Conservation (phyloP, 768 basidiomycete genomes). For the Pisolithus albus region DNA sequence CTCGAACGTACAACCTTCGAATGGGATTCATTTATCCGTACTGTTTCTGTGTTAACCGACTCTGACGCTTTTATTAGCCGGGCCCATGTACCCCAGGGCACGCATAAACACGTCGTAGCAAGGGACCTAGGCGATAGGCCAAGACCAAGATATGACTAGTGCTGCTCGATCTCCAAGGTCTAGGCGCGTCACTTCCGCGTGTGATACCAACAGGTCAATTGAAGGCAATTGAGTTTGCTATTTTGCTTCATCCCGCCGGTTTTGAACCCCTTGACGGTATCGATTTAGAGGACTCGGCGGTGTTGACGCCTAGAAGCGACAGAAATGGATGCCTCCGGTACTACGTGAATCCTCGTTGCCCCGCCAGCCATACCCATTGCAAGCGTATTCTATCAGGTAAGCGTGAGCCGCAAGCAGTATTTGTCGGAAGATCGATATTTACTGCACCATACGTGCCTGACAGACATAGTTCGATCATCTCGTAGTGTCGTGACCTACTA, state of each 20-base stretch:
- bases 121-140: conserved; percentile 77
- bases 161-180: conserved; percentile 80
- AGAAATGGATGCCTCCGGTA: no score
- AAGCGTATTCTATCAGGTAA: no score
- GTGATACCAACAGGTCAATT: not conserved
- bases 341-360: no score
- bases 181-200: conserved; percentile 33
- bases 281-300: not conserved
- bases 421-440: no score
- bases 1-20: conserved; percentile 82
- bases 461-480: no score
- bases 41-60: not conserved
- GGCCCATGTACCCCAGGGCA: no score
- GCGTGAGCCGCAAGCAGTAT: no score
- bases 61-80: no score
- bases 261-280: conserved; percentile 17
- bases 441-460: no score
- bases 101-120: conserved; percentile 7
- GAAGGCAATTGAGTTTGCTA: conserved; percentile 45
- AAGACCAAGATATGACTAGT: conserved; percentile 82
- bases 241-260: conserved; percentile 68
- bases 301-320: no score
- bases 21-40: conserved; percentile 29
- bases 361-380: no score
- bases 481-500: no score